Conservation (phyloP, 805 yeast genomes). For the Metschnikowia kofuensis region DNA sequence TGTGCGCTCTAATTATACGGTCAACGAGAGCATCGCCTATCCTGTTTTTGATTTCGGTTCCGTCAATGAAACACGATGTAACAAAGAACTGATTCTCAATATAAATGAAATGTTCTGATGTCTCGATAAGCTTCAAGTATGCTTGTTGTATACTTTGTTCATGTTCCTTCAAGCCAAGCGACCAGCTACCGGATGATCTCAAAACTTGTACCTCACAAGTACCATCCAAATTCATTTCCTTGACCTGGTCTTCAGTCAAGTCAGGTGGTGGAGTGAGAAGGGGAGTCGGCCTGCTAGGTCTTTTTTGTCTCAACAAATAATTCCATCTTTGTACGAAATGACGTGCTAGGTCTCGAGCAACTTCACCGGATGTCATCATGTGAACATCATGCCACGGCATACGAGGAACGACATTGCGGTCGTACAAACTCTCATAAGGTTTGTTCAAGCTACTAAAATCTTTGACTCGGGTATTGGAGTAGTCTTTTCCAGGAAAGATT, state of each 20-base stretch:
- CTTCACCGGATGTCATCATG: constrained; percentile 91
- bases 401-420: constrained; percentile 74
- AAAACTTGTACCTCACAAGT: constrained; percentile 89
- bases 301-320: constrained; percentile 83
- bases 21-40: constrained; percentile 98
- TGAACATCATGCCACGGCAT: constrained; percentile 99
- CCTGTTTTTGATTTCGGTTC: constrained; percentile 77
- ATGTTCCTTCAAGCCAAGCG: constrained; percentile 77
- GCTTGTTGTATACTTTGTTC: constrained; percentile 94
- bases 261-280: constrained; percentile 90
- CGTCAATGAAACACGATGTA: constrained; percentile 84
- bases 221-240: constrained; percentile 61
- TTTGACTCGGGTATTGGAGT: constrained; percentile 90
- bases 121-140: constrained; percentile 83
- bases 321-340: constrained; percentile 99
- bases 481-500: constrained; percentile 93
- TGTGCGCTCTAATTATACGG: constrained; percentile 84
- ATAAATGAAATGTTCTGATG: constrained; percentile 89
- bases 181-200: constrained; percentile 92
- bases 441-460: constrained; percentile 79
- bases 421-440: constrained; percentile 91
- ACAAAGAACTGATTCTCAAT: constrained; percentile 95
- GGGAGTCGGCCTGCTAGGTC: constrained; percentile 94
- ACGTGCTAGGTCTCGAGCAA: constrained; percentile 88
- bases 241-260: constrained; percentile 67